Base-by-base conservation (phyloP, 2,329 filamentous ascomycete genomes). In the Aureobasidium leucospermi region DNA sequence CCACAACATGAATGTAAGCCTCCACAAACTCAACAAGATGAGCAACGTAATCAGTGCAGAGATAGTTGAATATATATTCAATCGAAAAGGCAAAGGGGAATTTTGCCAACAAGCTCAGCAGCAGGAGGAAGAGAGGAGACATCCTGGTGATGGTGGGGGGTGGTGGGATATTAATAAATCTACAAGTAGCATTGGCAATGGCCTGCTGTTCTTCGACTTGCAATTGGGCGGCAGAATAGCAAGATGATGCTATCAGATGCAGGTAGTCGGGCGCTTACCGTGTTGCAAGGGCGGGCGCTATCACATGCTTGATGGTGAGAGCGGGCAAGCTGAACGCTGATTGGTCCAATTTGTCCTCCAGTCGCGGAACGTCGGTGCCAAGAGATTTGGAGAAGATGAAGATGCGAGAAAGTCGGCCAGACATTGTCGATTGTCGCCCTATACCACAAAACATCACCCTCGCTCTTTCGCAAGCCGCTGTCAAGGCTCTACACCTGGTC, bases 1-100 rank as follows among this genome's bases (percentile, higher is more conserved):
- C 68, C 16, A 66, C 51, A 47, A 68, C 53, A 32, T 66, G 63
- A n/a, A 70, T 62, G 49, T 68, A 68, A 28, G 65, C 64, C 60
- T 64, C 60, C 15, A 60, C 62, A 23, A 67, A 65, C 49, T 69
- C 67, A 11, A 66, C 61, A 32, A 69, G 51, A 47, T 66, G 65
- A 38, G 66, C 63, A 19, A 65, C 56, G 61, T 70, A 69, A 45
- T 63, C 62, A 32, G 57, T 64, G 52, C 64, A 61, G 52, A 63
- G 57, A 29, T 63, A 63, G 53, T 64, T 58, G 61, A 63, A 61
- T 16, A 63, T 52, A 46, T 63, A 58, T 53, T 61, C 61, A 6
- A 63, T 61, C 23, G 59, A 39, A 47, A 63, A 55, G 23, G 63
- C 56, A 29, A 59, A 60, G 32, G 60, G 58, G 47, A 65, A 57